Evolutionary conservation across 805 yeast species (phyloP).

Genomic region (Phaffomyces antillensis): DNA sequence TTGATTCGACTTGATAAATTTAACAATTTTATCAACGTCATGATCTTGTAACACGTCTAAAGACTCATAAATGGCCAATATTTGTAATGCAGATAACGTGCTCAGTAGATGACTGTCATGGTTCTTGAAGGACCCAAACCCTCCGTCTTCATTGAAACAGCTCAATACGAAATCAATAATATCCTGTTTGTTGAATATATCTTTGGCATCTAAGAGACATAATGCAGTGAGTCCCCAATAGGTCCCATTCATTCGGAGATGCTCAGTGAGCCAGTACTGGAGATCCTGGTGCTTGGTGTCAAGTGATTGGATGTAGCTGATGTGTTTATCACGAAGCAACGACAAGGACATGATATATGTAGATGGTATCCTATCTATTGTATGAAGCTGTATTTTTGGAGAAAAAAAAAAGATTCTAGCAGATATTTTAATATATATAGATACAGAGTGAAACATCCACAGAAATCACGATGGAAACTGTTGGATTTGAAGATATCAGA

Average conservation of each 20-base stretch:
- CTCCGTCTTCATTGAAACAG: slow-evolving; percentile 59
- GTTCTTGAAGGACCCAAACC: slow-evolving; percentile 82
- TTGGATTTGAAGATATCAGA: slow-evolving; percentile 19
- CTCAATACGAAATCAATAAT: slow-evolving; percentile 60
- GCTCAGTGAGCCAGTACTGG: slow-evolving; percentile 88
- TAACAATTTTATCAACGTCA: slow-evolving; percentile 28
- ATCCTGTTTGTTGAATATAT: slow-evolving; percentile 52
- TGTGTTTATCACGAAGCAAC: slow-evolving; percentile 42
- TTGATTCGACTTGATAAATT: slow-evolving; percentile 32
- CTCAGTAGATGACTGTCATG: slow-evolving; percentile 86
- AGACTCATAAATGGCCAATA: slow-evolving; percentile 59
- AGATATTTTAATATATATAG: neutral
- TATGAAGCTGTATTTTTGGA: neutral
- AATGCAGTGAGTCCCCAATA: slow-evolving; percentile 93
- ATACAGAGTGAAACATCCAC: neutral
- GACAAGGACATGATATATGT: slow-evolving; percentile 6
- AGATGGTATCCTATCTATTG: neutral
- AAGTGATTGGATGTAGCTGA: slow-evolving; percentile 46
- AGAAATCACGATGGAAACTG: neutral
- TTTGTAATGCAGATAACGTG: slow-evolving; percentile 82
- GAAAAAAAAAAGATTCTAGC: neutral
- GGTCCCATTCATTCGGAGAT: slow-evolving; percentile 81
- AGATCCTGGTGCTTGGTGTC: slow-evolving; percentile 50
- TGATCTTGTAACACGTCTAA: slow-evolving; percentile 35
- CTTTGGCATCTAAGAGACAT: slow-evolving; percentile 46